phyloP scores from a whole-genome alignment of 768 basidiomycete genomes.

The Termitomyces heimii region DNA sequence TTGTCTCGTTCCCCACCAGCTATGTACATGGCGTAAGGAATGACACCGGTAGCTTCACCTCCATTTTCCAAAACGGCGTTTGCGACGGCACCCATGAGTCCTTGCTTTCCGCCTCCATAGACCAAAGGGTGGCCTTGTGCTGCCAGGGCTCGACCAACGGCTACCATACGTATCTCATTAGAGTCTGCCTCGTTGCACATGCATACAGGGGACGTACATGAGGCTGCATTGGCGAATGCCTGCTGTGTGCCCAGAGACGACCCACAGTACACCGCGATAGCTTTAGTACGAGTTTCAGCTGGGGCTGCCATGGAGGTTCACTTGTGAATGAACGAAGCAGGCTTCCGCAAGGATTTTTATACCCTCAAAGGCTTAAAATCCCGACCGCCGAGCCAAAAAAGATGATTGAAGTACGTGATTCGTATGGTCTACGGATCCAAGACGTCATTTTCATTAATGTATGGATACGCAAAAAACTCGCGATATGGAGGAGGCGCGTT shows the following conservation, averaged over 20 bases:
- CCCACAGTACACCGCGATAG: slow-evolving; percentile 81
- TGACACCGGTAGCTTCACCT: slow-evolving; percentile 71
- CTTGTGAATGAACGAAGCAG: neutral
- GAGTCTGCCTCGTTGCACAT: neutral
- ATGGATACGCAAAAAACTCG: too few species aligned
- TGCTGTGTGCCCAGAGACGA: slow-evolving; percentile 60
- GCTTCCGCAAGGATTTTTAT: neutral
- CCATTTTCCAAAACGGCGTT: slow-evolving; percentile 55
- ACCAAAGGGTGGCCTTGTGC: slow-evolving; percentile 56
- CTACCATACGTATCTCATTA: slow-evolving; percentile 25
- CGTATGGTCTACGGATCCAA: neutral
- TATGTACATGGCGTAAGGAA: slow-evolving; percentile 70
- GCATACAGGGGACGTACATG: slow-evolving; percentile 41
- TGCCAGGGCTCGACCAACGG: slow-evolving; percentile 71
- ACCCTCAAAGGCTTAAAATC: neutral
- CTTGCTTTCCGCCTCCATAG: slow-evolving; percentile 81
- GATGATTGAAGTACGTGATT: neutral
- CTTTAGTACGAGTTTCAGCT: neutral
- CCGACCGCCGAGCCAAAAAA: neutral
- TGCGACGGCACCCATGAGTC: slow-evolving; percentile 85
- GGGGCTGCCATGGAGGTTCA: neutral
- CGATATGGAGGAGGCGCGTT: neutral
- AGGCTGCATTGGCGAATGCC: slow-evolving; percentile 62
- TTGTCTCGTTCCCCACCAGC: slow-evolving; percentile 61
- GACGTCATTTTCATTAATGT: neutral